A percentile compares a stretch with the other conserved stretches of the same genome.
Conservation (phyloP, 2,329 filamentous ascomycete genomes). For the Xylaria arbuscula region DNA sequence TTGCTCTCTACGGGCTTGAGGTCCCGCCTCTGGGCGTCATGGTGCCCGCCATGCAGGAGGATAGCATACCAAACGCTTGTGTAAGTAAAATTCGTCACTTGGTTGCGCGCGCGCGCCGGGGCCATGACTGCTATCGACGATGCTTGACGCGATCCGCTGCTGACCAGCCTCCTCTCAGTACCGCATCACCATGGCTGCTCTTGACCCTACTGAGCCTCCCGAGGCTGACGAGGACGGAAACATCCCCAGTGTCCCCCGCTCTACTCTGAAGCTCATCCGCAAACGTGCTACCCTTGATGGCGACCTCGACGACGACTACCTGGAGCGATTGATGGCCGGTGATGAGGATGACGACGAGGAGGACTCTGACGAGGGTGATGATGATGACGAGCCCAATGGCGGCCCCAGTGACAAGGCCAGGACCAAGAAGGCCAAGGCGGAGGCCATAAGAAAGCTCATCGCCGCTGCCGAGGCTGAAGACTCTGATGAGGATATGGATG, state of each 20-base stretch:
- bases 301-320: constrained; percentile 74
- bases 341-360: constrained; percentile 61
- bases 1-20: constrained; percentile 91
- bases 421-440: constrained; percentile 85
- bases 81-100: constrained; percentile 63
- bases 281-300: constrained; percentile 70
- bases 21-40: constrained; percentile 87
- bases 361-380: constrained; percentile 63
- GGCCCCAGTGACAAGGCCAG: constrained; percentile 92
- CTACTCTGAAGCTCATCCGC: constrained; percentile 92
- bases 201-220: constrained; percentile 85
- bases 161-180: constrained; percentile 68
- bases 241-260: constrained; percentile 72
- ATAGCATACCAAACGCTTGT: constrained; percentile 74
- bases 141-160: constrained; percentile 30
- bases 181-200: constrained; percentile 97
- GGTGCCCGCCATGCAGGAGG: constrained; percentile 79
- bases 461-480: constrained; percentile 72
- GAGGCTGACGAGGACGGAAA: constrained; percentile 73
- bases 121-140: not conserved
- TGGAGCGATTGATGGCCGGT: constrained; percentile 64
- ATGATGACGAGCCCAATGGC: constrained; percentile 82
- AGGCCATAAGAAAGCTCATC: constrained; percentile 81
- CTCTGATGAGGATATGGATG: constrained; percentile 75
- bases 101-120: not conserved